Evolutionary conservation across 1,139 yeast species (phyloP), one percentile per base, ranked within the genome.

Genomic region (Lodderomyces jiufengensis): DNA sequence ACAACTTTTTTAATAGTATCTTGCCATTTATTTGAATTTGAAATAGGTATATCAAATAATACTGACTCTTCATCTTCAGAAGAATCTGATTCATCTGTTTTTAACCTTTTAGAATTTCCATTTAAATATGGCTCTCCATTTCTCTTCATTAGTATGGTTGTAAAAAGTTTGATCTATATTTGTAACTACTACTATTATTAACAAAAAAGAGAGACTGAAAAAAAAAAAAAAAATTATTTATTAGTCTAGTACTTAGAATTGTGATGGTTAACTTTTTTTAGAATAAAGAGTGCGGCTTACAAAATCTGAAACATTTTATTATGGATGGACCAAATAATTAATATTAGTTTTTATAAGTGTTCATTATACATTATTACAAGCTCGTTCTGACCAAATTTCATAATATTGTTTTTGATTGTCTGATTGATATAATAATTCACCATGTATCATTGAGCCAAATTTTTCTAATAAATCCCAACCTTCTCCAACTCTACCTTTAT

Each of bases 1-100:
- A 90, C 95, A 3, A 87, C 96, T 38, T 74, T 73, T 36, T 87
- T 80, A 36, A 90, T 86, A 2, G 96, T 85, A 27, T 69, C 67
- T 52, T 84, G 92, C 97, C 97, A 90, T 29, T 48, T 40, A 31
- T 49, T 51, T 27, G 46, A 47, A 27, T 48, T 49, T 11, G 42
- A 30, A 2, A 37, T 29, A 5, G 49, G 44, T 8, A 41, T 22
- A 38, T 49, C 54, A 30, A 46, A 48, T 8, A 49, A 38, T 13
- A 46, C 41, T 24, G 37, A 38, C 21, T 15, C 10, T 5, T 5
- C 9, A 7, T 11, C 20, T 29, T 39, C 45, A 20, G 49, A 41
- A 6, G 35, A 30, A 18, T 36, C 43, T 9, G 44, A 40, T 9
- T 49, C 49, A 18, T 18, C 20, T 18, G 7, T 18, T 7, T 18